Evolutionary conservation across 306 rosid species (phyloP).

Genomic region (Fragaria ananassa): DNA sequence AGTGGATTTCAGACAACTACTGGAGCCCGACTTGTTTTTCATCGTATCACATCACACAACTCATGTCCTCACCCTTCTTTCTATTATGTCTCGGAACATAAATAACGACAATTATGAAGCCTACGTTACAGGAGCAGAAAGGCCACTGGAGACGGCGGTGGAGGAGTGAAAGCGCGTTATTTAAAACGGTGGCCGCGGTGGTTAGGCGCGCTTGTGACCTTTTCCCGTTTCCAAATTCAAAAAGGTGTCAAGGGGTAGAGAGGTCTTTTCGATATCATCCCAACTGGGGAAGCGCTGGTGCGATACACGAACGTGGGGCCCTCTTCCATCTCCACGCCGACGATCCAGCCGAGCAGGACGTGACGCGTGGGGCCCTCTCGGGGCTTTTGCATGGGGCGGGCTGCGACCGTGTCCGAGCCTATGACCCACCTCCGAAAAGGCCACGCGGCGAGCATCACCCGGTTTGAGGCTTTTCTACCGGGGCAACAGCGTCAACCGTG

Average conservation of each 20-base stretch:
- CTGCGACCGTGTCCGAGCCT: slow-evolving; percentile 22
- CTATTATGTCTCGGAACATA: too few species aligned
- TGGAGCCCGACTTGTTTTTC: background rate
- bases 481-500: slow-evolving; percentile 21
- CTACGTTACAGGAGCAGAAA: too few species aligned
- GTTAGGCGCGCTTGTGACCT: background rate
- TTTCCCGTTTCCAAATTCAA: background rate
- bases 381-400: background rate
- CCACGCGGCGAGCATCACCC: background rate
- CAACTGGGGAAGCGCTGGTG: slow-evolving; percentile 28
- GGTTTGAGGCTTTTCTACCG: background rate
- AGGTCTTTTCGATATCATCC: background rate
- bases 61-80: background rate
- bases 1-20: slow-evolving; percentile 1
- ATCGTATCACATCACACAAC: slow-evolving; percentile 2
- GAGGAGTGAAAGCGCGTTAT: background rate
- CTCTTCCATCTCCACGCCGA: slow-evolving; percentile 22
- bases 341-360: slow-evolving; percentile 34
- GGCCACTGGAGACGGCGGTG: background rate
- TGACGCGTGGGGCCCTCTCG: slow-evolving; percentile 46
- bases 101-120: too few species aligned
- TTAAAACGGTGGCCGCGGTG: background rate
- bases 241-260: background rate
- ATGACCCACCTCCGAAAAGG: background rate
- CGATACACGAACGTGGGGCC: slow-evolving; percentile 33